phyloP scores from a whole-genome alignment of 805 yeast species.

The Metschnikowia kofuensis region DNA sequence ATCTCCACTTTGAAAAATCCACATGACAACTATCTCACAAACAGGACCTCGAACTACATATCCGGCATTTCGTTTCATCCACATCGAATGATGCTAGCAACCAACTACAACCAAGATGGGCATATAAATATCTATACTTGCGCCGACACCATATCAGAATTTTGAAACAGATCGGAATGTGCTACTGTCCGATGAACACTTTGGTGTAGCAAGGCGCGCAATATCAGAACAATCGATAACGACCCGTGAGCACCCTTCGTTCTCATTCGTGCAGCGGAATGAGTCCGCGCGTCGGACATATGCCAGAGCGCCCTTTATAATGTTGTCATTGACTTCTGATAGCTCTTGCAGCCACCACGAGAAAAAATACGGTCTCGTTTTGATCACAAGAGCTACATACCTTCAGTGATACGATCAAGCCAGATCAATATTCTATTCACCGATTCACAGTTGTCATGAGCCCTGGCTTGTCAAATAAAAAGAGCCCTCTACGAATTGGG shows the following conservation, averaged over 20 bases:
- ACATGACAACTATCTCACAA: conserved; percentile 41
- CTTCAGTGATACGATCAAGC: not conserved
- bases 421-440: not conserved
- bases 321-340: not conserved
- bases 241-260: not conserved
- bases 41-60: conserved; percentile 51
- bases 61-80: conserved; percentile 81
- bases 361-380: too few relatives aligned
- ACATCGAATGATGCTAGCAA: conserved; percentile 90
- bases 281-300: conserved; percentile 8
- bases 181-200: too few relatives aligned
- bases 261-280: conserved; percentile 2
- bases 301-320: not conserved
- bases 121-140: conserved; percentile 58
- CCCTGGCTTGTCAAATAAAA: not conserved
- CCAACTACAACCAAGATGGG: conserved; percentile 75
- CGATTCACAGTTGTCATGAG: not conserved
- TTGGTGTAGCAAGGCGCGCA: not conserved
- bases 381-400: too few relatives aligned
- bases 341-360: too few relatives aligned
- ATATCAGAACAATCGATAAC: not conserved
- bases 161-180: conserved; percentile 5
- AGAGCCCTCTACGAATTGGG: too few relatives aligned
- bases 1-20: conserved; percentile 59
- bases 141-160: conserved; percentile 36